Base-by-base conservation (phyloP, 768 basidiomycete genomes). In the Lyophyllum decastes region DNA sequence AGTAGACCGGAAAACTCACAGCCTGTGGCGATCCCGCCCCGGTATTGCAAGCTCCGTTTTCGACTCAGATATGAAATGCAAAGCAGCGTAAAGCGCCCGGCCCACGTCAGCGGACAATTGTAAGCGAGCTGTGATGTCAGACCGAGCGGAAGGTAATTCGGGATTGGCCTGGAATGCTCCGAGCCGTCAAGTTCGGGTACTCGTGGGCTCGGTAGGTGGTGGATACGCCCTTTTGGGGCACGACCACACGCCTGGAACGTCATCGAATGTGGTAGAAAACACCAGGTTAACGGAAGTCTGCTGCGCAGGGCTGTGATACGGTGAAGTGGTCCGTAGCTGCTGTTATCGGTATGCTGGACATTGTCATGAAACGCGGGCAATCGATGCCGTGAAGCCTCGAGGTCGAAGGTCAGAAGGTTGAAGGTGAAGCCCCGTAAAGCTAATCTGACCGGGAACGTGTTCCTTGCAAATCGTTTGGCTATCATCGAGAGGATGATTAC, bases 11-110 rank as follows among this genome's bases (percentile, higher is more conserved):
- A 54, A 21, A 41, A 26, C 27, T 6, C 27, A 8, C 14, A 50
- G 41, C 55, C 26, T 58, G 53, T 52, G 60, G 56, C 57, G 46
- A 58, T 52, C 53, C 61, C 57, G 50, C 44, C 22, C 54, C 52
- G 60, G 55, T 14, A 34, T 43, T 30, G 4, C 2, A 54, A 41
- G 41, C 17, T 47, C 60, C 60, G 56, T 61, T 19, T 24, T 27
- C 11, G 49, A 49, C 10, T 30, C 30, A 19, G 49, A 34, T 17
- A 35, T 35, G 22, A 35, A 40, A 50, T 38, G 10, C 16, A 27
- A 25, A 25, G 45, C 16, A 25, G 14, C 27, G 24, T 17, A 33
- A 2, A 4, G 27, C 16, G n/a, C 24, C 5, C 41, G 26, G 21
- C 17, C 4, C 14, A 45, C 38, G 12, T 26, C 35, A 52, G 40